Evolutionary conservation across 306 rosid species (phyloP), one percentile per base, ranked within the genome.

Genomic region (Fragaria ananassa): DNA sequence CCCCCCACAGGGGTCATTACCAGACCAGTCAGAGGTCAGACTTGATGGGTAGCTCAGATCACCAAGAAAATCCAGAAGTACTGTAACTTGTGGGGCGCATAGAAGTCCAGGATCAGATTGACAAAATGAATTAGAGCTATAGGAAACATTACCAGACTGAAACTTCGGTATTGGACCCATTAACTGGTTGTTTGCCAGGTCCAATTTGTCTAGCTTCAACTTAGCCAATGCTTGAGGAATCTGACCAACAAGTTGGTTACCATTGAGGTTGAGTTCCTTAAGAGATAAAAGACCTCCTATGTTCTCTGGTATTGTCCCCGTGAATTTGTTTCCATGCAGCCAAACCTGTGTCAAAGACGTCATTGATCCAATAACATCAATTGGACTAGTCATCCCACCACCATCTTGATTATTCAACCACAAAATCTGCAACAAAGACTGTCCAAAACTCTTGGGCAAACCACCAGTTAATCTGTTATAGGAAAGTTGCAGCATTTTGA

Each of bases 91-190:
- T 44, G 89, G 85, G 17, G 90, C 77, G 81, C 97, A 93, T 81
- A 76, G 75, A 42, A 84, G 67, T 57, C 93, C 94, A 29, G 91
- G 94, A 71, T 83, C 72, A 58, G 74, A 2, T 61, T 83, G 92
- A 80, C 97, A 93, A 76, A 93, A 89, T 25, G 77, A 80, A 85
- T 93, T 93, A 49, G 54, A 54, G 47, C 71, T 83, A 79, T 44
- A 87, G 56, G 94, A 50, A 83, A 82, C 75, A 73, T 86, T 85
- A 67, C 74, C 75, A 27, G 86, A 86, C 69, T 86, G 84, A 76
- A 93, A 93, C 83, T 87, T 54, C 3, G 97, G 97, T 62, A 90
- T 82, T 12, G 97, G 83, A 79, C 97, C 97, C 86, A 90, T 86
- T 9, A 93, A 83, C 79, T 14, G 70, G 85, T 93, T 93, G 81